Conservation (phyloP, 805 yeast genomes). For the Yueomyces sinensis region DNA sequence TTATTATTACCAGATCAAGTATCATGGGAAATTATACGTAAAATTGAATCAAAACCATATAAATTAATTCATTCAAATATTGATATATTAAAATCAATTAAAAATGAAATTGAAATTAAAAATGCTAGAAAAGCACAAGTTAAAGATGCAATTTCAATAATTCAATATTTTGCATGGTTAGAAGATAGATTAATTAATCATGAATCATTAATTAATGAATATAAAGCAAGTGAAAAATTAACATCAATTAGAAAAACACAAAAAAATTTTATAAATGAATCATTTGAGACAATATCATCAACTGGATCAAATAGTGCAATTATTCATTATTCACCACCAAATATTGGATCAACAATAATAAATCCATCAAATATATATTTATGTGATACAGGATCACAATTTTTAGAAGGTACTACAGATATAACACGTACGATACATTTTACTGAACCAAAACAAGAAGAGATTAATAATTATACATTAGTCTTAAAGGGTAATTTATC, state of each 20-base stretch:
- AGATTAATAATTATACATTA: conserved; percentile 57
- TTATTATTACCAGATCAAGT: conserved; percentile 42
- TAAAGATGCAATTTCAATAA: conserved; percentile 70
- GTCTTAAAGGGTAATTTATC: conserved; percentile 90
- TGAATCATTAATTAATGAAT: conserved; percentile 42
- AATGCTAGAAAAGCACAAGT: conserved; percentile 69
- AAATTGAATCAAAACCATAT: conserved; percentile 22
- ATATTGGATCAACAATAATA: conserved; percentile 42
- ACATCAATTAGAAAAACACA: conserved; percentile 39
- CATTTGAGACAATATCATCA: conserved; percentile 67
- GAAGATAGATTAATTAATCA: conserved; percentile 38
- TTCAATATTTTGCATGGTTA: conserved; percentile 72
- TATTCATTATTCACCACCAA: conserved; percentile 63
- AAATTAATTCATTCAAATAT: conserved; percentile 44
- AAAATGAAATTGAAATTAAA: conserved; percentile 56
- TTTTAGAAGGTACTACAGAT: conserved; percentile 89
- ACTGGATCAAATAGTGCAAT: conserved; percentile 66
- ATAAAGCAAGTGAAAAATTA: conserved; percentile 49
- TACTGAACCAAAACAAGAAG: conserved; percentile 39
- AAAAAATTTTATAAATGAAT: conserved; percentile 49
- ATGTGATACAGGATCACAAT: conserved; percentile 88
- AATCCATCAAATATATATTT: conserved; percentile 59
- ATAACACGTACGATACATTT: conserved; percentile 82
- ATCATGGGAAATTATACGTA: conserved; percentile 55
- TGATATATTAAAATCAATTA: conserved; percentile 56